Base-by-base conservation (phyloP, 1,139 yeast species). In the Yamadazyma conglobata region DNA sequence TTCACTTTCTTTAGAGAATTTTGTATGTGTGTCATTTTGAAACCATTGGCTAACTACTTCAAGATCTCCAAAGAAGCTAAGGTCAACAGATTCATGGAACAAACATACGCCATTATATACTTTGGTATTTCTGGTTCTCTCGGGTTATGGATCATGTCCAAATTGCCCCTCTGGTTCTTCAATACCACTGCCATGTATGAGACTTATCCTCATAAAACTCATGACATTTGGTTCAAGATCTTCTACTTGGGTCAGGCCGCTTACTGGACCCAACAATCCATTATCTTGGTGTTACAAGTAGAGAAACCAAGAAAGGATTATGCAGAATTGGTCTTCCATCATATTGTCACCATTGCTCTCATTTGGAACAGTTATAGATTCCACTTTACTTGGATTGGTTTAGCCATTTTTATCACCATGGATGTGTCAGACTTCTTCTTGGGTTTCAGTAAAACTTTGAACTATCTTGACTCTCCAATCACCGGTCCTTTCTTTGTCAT, bases 231-330 rank as follows among this genome's bases (percentile, higher is more conserved):
- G 39, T 84, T 84, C 63, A 91, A 91, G 62, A 54, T 78, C 11
- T 93, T 83, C 54, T 93, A 91, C 57, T 67, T 91, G 43, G 79
- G 87, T 23, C 98, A 91, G 63, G 96, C 97, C 5, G 85, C 96
- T 3, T 91, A 87, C 58, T 91, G 99, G 99, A 79, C 88, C 11
- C 99, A 91, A 62, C 98, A 91, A 60, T 81, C 93, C 1, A 77
- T 85, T 24, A 82, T 91, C 16, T 67, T 91, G 40, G 61, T 79
- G 34, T 67, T 93, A 43, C 95, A 85, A 57, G 71, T 91, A 40
- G 99, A 91, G 58, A 87, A 87, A 57, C 97, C 96, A 35, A 74
- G 99, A 57, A 88, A 87, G 58, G 99, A 91, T 57, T 89, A 81
- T 58, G 68, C 78, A 47, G 98, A 91, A 59, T 73, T 91, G 41